Evolutionary conservation across 768 basidiomycete species (phyloP).

Genomic region (Lentinula sp.): DNA sequence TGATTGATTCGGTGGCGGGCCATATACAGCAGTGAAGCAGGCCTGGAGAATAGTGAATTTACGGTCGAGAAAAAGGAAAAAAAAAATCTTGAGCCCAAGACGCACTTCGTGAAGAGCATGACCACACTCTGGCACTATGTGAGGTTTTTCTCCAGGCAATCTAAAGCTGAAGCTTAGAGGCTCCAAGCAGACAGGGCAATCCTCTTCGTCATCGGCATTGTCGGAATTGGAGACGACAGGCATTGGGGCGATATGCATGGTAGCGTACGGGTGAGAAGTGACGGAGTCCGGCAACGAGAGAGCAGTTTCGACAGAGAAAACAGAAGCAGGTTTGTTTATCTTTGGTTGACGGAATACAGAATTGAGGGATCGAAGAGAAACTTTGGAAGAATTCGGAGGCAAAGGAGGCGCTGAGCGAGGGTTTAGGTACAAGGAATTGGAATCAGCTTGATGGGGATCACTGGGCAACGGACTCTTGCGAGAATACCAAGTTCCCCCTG

Average conservation of each 20-base stretch:
- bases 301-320: slow-evolving; percentile 38
- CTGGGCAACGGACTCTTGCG: background rate
- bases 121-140: slow-evolving; percentile 95
- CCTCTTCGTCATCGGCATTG: slow-evolving; percentile 69
- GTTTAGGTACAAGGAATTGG: slow-evolving; percentile 20
- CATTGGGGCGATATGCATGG: slow-evolving; percentile 58
- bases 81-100: slow-evolving; percentile 8
- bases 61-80: slow-evolving; percentile 1
- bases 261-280: slow-evolving; percentile 46
- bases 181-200: slow-evolving; percentile 96
- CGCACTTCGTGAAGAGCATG: slow-evolving; percentile 93
- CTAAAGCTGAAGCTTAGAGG: slow-evolving; percentile 90
- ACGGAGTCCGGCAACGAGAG: slow-evolving; percentile 30
- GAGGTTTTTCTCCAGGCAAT: slow-evolving; percentile 93
- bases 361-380: slow-evolving; percentile 34
- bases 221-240: slow-evolving; percentile 69
- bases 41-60: slow-evolving; percentile 45
- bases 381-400: slow-evolving; percentile 27
- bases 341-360: slow-evolving; percentile 47
- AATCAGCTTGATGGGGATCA: slow-evolving; percentile 6
- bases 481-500: slow-evolving; percentile 2
- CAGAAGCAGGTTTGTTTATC: slow-evolving; percentile 43
- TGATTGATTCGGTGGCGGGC: slow-evolving; percentile 63
- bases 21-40: slow-evolving; percentile 96
- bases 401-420: slow-evolving; percentile 13